Conservation (phyloP, 2,329 filamentous ascomycete species). For the Colletotrichum falcatum region DNA sequence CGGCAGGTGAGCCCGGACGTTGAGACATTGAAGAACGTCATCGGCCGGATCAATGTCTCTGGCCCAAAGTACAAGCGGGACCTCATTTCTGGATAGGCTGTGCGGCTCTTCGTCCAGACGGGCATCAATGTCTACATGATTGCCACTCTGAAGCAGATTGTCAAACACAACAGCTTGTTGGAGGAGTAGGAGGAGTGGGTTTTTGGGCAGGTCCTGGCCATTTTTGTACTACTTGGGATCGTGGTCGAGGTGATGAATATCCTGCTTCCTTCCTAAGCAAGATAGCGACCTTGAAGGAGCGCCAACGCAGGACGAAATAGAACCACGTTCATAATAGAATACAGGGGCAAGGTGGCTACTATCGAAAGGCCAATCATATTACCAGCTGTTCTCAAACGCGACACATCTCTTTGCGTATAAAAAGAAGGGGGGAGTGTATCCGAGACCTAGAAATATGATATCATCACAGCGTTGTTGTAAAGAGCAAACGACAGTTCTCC, state of each 20-base stretch:
- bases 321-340: not conserved
- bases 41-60: not conserved
- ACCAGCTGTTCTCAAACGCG: not conserved
- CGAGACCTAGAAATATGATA: not conserved
- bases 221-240: not conserved
- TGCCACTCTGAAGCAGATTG: not conserved
- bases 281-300: not conserved
- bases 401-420: not conserved
- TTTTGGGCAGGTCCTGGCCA: not conserved
- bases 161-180: not conserved
- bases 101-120: not conserved
- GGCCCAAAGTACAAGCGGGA: not conserved
- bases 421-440: not conserved
- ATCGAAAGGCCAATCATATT: not conserved
- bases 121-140: constrained; percentile 2
- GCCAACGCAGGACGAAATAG: not conserved
- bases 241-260: not conserved
- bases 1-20: not conserved
- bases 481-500: not conserved
- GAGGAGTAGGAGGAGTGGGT: not conserved
- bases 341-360: not conserved
- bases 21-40: not conserved
- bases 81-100: not conserved
- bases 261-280: not conserved
- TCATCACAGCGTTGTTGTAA: not conserved